Base-by-base conservation (phyloP, 768 basidiomycete species). In the Lyophyllum shimeji region DNA sequence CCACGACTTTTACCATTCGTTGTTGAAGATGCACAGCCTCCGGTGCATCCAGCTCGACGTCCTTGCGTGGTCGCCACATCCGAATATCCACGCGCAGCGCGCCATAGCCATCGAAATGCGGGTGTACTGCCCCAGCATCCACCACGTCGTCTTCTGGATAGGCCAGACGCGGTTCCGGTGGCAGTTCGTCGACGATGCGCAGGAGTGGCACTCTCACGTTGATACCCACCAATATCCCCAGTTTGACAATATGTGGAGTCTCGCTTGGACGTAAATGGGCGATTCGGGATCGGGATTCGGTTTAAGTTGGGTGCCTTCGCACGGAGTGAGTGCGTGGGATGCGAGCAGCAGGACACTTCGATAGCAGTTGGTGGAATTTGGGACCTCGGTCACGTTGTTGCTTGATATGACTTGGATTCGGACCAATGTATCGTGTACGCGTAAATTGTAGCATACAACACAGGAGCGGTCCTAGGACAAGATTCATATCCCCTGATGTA, bases 1-100 rank as follows among this genome's bases (percentile, higher is more conserved):
- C 39, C 68, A 68, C 44, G 52, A 63, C 40, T 65, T 73, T 49
- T 63, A 67, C 53, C 46, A 56, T 20, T 61, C 48, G 43, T 61
- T 71, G 1, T 66, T 71, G 61, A 45, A 51, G 20, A 60, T 74
- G 50, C 68, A 62, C 31, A 50, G 60, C 46, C 68, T 74, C 23
- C 59, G 53, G 15, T 59, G 64, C 17, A 65, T 74, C n/a, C 73
- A 76, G 20, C 61, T 75, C 6, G 73, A 75, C 43, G 56, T 76
- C 3, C 46, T 56, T 2, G 31, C 53, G 21, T 76, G 74, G 74
- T 49, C 43, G 2, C 72, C 64, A 9, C 63, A 59, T 27, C 64
- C 67, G 2, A 59, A 43, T 23, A 46, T 56, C 1, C 46, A 59
- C n/a, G 63, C 65, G 0, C 72, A 71, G 49, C 70, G 72, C 11